Evolutionary conservation across 108 stramenopile species (phyloP).

Genomic region (Cylindrotheca closterium): DNA sequence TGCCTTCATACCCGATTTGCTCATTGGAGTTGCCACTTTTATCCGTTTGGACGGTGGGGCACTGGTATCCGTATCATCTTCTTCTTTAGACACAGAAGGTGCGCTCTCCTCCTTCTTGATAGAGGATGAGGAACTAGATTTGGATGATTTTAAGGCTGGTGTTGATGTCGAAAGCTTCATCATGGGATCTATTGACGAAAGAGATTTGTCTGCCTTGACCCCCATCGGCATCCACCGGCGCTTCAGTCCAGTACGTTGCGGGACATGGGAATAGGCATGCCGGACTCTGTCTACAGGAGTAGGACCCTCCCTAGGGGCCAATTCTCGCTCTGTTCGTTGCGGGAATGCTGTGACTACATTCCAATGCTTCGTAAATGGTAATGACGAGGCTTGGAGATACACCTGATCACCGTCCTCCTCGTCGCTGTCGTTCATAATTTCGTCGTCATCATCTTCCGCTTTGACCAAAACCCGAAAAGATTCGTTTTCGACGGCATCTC

Average conservation of each 20-base stretch:
- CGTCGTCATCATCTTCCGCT: neutral
- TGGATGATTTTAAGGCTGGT: too few relatives aligned
- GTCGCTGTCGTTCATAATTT: slow-evolving; percentile 8
- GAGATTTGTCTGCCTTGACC: neutral
- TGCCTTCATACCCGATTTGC: slow-evolving; percentile 7
- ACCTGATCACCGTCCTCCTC: slow-evolving; percentile 23
- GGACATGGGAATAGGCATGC: slow-evolving; percentile 60
- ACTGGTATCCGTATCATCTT: slow-evolving; percentile 1
- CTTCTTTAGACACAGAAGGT: too few relatives aligned
- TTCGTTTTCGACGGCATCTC: slow-evolving; percentile 40
- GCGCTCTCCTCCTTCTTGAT: too few relatives aligned
- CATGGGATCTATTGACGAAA: too few relatives aligned
- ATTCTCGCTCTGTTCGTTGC: slow-evolving; percentile 25
- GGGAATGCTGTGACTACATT: slow-evolving; percentile 29
- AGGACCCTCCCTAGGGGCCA: slow-evolving; percentile 37
- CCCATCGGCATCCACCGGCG: slow-evolving; percentile 70
- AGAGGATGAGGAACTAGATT: neutral
- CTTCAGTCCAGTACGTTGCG: slow-evolving; percentile 75
- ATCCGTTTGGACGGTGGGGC: neutral
- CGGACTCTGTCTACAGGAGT: slow-evolving; percentile 44
- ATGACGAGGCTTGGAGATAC: slow-evolving; percentile 25
- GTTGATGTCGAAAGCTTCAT: too few relatives aligned
- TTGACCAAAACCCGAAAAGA: slow-evolving; percentile 45
- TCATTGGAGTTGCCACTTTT: slow-evolving; percentile 9
- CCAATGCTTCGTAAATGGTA: slow-evolving; percentile 30